Evolutionary conservation across 2,329 filamentous ascomycete species (phyloP), one percentile per base, ranked within the genome.

Genomic region (Fusarium sp.): DNA sequence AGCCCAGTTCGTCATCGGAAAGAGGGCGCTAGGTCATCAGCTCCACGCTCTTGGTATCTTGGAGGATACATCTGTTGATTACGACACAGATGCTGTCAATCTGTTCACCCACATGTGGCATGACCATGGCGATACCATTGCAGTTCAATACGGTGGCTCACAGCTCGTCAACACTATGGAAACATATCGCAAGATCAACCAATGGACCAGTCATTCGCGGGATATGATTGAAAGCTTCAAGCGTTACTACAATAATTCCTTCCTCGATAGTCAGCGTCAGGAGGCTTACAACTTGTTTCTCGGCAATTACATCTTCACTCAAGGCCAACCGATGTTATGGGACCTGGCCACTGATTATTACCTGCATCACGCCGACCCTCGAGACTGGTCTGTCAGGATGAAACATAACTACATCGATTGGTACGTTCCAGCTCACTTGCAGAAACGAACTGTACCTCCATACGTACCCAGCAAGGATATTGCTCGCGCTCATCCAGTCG

Each of bases 171-270:
- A 99, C 77, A 99, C 96, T 0, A 98, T 99, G 94, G 94, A 97
- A 70, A 99, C 96, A 6, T 99, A 99, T 78, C 92, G 96, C 59
- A 98, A 98, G 80, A 97, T 97, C 78, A 98, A 98, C 72, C 95
- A 98, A 78, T 99, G 96, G 96, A 97, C 94, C 26, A 97, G 93
- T 73, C 94, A 97, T 78, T 97, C 95, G 4, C 88, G 96, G 71
- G 96, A 99, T 78, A 98, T 99, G 95, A 94, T 99, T 23, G 96
- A 99, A 81, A 97, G 93, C 78, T 97, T 99, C 83, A 99, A 98
- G 79, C 89, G 96, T 30, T 99, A 98, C 79, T 99, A 99, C 80
- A 97, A 98, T 81, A 99, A 99, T 76, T 97, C 95, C 0, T 99
- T 99, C 77, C 86, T 99, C 10, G 96, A 99, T 78, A 94, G 92